Conservation (phyloP, 805 yeast species). For the Candida quercuum region DNA sequence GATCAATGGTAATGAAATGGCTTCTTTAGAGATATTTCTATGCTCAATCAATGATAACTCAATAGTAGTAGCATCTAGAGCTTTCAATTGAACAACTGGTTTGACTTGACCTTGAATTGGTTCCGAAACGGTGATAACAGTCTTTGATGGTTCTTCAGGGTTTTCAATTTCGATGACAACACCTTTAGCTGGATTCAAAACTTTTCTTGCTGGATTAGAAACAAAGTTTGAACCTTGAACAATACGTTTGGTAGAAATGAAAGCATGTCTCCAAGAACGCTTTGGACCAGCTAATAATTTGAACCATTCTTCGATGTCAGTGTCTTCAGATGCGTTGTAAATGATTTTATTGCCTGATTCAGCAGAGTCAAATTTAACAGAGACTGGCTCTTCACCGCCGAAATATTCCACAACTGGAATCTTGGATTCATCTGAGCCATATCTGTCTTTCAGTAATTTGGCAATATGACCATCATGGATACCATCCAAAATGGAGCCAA, state of each 20-base stretch:
- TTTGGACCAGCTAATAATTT: slow-evolving; percentile 71
- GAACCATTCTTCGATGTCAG: slow-evolving; percentile 56
- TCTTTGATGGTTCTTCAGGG: slow-evolving; percentile 45
- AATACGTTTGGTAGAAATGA: slow-evolving; percentile 69
- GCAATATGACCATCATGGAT: slow-evolving; percentile 88
- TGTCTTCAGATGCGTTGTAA: slow-evolving; percentile 34
- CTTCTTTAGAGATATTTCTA: slow-evolving; percentile 73
- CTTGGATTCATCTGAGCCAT: slow-evolving; percentile 60
- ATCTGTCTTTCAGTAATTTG: slow-evolving; percentile 60
- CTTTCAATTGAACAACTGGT: slow-evolving; percentile 60
- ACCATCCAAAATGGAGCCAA: slow-evolving; percentile 80
- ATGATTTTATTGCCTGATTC: slow-evolving; percentile 28
- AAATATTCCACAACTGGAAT: slow-evolving; percentile 91
- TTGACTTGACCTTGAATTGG: slow-evolving; percentile 62
- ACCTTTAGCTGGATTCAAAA: slow-evolving; percentile 70
- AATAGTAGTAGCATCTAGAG: slow-evolving; percentile 47
- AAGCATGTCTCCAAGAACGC: slow-evolving; percentile 88
- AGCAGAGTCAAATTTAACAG: slow-evolving; percentile 29
- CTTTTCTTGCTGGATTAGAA: slow-evolving; percentile 71
- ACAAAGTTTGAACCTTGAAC: slow-evolving; percentile 83
- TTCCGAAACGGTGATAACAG: slow-evolving; percentile 63
- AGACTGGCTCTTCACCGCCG: slow-evolving; percentile 55
- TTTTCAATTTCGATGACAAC: slow-evolving; percentile 57
- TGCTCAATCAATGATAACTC: slow-evolving; percentile 75
- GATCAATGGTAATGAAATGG: slow-evolving; percentile 71